These are phyloP conservation scores for Amanita fuliginea DNA, from an alignment of 768 basidiomycete genomes.

Conservation along the genomic window DNA sequence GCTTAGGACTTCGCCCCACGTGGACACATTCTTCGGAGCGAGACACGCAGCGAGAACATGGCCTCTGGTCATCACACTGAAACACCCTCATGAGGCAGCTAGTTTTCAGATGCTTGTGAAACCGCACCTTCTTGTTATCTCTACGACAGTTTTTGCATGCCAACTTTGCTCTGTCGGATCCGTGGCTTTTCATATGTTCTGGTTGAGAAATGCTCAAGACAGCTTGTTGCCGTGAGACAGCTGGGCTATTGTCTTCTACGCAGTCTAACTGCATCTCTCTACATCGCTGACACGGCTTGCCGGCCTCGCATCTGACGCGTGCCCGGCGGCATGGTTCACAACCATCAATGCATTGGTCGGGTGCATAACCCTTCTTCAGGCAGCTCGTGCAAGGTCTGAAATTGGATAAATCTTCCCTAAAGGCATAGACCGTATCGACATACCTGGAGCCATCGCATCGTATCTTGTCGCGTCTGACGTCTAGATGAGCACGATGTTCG, in stretches of 20 bases:
- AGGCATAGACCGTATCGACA: slow-evolving; percentile 8
- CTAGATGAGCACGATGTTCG: slow-evolving; percentile 8
- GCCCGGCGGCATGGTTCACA: slow-evolving; percentile 51
- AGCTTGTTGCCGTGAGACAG: slow-evolving; percentile 15
- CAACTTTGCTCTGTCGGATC: slow-evolving; percentile 40
- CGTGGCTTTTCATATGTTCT: slow-evolving; percentile 14
- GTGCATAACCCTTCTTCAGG: slow-evolving; percentile 38
- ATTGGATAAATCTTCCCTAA: slow-evolving; percentile 1
- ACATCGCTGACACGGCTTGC: slow-evolving; percentile 42
- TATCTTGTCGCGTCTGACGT: slow-evolving; percentile 45
- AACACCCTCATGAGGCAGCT: slow-evolving; percentile 5
- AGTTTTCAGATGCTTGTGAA: background rate
- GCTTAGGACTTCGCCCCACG: slow-evolving; percentile 43
- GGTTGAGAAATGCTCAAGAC: slow-evolving; percentile 14
- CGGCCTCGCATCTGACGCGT: slow-evolving; percentile 41
- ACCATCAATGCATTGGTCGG: slow-evolving; percentile 48
- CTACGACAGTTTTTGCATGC: slow-evolving; percentile 51
- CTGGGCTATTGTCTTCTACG: slow-evolving; percentile 25
- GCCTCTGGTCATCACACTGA: slow-evolving; percentile 54
- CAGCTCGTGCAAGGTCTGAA: slow-evolving; percentile 50
- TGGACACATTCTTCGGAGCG: slow-evolving; percentile 47
- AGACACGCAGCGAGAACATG: slow-evolving; percentile 47
- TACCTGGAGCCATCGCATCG: slow-evolving; percentile 47
- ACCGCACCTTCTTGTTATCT: slow-evolving; percentile 52
- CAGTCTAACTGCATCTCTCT: slow-evolving; percentile 40